Evolutionary conservation across 352 stramenopile species (phyloP).

Genomic region (Aphanomyces cochlioides): DNA sequence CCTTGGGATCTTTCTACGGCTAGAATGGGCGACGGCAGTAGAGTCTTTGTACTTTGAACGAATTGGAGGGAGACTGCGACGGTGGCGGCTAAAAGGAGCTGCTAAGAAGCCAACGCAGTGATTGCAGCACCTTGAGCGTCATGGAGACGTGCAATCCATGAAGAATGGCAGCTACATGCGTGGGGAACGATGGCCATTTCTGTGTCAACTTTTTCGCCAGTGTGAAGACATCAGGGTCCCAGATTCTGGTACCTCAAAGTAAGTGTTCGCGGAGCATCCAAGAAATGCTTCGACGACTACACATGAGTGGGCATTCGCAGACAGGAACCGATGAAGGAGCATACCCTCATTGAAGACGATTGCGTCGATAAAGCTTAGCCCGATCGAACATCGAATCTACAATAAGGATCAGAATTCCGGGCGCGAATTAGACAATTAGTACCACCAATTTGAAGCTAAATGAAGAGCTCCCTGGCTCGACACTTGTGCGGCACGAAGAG

Average conservation of each 20-base stretch:
- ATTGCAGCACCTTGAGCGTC: neutral
- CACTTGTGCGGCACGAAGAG: too few species aligned
- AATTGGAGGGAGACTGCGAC: neutral
- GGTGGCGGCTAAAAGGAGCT: neutral
- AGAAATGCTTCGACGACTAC: slow-evolving; percentile 24
- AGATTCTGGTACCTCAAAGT: neutral
- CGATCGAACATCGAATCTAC: slow-evolving; percentile 15
- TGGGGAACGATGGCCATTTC: slow-evolving; percentile 4
- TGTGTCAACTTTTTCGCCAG: neutral
- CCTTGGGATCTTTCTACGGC: slow-evolving; percentile 19
- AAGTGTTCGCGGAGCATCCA: neutral
- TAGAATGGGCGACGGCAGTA: neutral
- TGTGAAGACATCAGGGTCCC: neutral
- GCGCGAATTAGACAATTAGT: neutral
- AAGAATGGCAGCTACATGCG: neutral
- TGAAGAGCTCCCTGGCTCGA: neutral
- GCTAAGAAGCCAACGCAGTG: neutral
- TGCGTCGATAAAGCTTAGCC: neutral
- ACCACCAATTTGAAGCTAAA: slow-evolving; percentile 25
- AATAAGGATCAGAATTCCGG: neutral
- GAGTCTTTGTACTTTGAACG: neutral
- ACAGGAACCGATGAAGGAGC: neutral
- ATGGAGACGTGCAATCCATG: slow-evolving; percentile 15
- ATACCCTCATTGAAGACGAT: slow-evolving; percentile 26
- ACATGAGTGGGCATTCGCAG: neutral